Evolutionary conservation across 371 early-diverging fungal genomes (phyloP), one percentile per base, ranked within the genome.

Genomic region (Apophysomyces variabilis): DNA sequence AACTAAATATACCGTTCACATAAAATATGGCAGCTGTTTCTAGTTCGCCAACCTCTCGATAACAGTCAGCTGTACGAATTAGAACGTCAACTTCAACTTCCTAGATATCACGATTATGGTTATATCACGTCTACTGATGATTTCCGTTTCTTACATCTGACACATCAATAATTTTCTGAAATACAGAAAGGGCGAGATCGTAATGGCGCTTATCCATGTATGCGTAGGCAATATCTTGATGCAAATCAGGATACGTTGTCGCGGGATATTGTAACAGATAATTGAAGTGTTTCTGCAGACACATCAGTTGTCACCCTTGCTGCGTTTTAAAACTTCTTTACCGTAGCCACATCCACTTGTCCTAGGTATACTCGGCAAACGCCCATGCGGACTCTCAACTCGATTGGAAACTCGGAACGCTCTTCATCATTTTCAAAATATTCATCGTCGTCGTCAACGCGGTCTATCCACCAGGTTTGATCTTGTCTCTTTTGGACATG

Each of bases 381-480:
- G 26, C 95, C 97, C 64, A 94, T 86, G 70, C 93, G 90, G 43
- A 90, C 89, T 32, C 95, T 85, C 44, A 97, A 77, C 74, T 96
- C 95, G 5, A 94, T 74, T 0, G 95, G 96, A 39, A 96, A 77
- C 41, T 84, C 78, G 26, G 62, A 58, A 0, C 78, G 76, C 1
- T 73, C 69, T 32, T 71, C 68, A 12, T 67, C 36, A 13, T 74
- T 66, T 26, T 76, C 78, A 11, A 81, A 75, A 37, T 83, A 83
- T 46, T 88, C 87, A 39, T 88, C 86, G 57, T 81, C 84, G 54
- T 89, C 86, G 62, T 86, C 84, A 12, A 38, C 45, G 21, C 57
- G 66, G 44, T 75, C 74, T 6, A 70, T 18, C 92, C 92, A 91
- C 76, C 81, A 82, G 4, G 71, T 71, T 58, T 93, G 89, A 61